Evolutionary conservation across 805 yeast species (phyloP).

Genomic region (Ogataea pini): DNA sequence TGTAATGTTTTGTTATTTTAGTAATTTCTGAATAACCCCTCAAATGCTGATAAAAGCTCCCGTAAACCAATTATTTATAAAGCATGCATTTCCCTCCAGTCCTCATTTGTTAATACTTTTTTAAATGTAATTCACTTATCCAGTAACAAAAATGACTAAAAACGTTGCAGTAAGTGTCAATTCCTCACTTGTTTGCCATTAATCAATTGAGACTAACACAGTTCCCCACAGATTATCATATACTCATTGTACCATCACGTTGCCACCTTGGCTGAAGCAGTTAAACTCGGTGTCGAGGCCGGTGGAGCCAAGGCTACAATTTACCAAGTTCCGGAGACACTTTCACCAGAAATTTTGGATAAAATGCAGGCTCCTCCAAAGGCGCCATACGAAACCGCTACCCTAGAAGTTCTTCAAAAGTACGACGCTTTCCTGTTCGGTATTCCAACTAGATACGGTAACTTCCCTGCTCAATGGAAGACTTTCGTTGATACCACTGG

Average conservation of each 20-base stretch:
- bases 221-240: slow-evolving; percentile 50
- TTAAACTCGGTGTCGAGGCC: slow-evolving; percentile 65
- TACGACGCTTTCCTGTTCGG: slow-evolving; percentile 81
- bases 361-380: slow-evolving; percentile 67
- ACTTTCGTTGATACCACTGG: slow-evolving; percentile 80
- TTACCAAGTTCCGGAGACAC: slow-evolving; percentile 80
- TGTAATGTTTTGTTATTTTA: neutral
- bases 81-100: too few relatives aligned
- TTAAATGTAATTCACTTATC: too few relatives aligned
- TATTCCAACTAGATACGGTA: slow-evolving; percentile 78
- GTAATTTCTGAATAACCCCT: neutral
- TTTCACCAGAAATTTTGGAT: slow-evolving; percentile 59
- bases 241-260: slow-evolving; percentile 84
- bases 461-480: slow-evolving; percentile 73
- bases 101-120: too few relatives aligned
- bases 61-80: neutral
- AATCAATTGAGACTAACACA: neutral
- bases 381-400: slow-evolving; percentile 58
- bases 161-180: slow-evolving; percentile 26
- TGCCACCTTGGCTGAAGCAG: slow-evolving; percentile 65
- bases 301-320: slow-evolving; percentile 72
- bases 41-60: neutral
- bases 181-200: too few relatives aligned
- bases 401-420: slow-evolving; percentile 51
- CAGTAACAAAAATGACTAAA: slow-evolving; percentile 16